Percentiles rank a stretch among this genome's conserved stretches.
These are phyloP conservation scores for Tephrocybe sp. DNA, from an alignment of 768 basidiomycete species.

Conservation along the genomic window DNA sequence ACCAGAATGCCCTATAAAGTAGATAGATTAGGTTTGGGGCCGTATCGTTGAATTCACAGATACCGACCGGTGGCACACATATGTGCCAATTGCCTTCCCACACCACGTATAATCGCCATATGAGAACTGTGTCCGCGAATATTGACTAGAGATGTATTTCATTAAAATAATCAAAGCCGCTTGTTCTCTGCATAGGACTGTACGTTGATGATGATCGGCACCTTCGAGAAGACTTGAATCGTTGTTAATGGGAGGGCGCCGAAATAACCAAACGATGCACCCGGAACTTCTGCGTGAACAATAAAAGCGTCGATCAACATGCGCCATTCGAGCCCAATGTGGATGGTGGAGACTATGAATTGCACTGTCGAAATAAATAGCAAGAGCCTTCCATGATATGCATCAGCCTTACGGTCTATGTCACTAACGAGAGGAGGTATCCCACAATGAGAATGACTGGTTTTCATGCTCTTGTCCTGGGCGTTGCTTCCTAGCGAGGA, in stretches of 20 bases:
- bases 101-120: slow-evolving; percentile 1
- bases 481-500: not conserved
- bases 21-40: not conserved
- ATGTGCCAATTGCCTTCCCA: slow-evolving; percentile 1
- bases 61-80: not conserved
- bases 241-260: not conserved
- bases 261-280: not conserved
- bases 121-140: not conserved
- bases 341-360: not conserved
- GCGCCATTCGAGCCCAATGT: not conserved
- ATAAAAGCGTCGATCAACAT: not conserved
- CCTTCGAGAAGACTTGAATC: not conserved
- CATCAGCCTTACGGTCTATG: not conserved
- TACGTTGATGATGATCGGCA: not conserved
- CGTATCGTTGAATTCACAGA: no score
- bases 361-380: not conserved
- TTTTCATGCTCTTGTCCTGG: not conserved
- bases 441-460: not conserved
- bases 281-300: not conserved
- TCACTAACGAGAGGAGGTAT: not conserved
- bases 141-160: not conserved
- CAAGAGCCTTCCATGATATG: not conserved
- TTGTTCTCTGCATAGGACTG: no score
- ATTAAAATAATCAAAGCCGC: no score
- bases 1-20: not conserved